Conservation (phyloP, 345 rosid species). For the Aquilaria malaccensis region DNA sequence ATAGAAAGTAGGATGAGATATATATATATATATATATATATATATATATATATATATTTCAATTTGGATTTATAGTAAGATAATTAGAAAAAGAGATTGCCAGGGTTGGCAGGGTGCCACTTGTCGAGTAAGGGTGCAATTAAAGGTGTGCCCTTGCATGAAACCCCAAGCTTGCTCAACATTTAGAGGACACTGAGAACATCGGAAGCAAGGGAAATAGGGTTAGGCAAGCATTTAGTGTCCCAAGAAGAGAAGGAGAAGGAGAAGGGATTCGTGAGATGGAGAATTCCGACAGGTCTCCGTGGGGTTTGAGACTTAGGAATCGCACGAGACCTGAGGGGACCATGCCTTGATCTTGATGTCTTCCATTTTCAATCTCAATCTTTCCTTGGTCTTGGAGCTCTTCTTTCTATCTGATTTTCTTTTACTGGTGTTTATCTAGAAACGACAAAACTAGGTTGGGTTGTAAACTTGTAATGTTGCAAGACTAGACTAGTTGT, state of each 20-base stretch:
- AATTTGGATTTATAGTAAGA: neutral
- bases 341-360: conserved; percentile 32
- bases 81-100: neutral
- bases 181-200: conserved; percentile 29
- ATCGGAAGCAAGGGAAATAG: conserved; percentile 9
- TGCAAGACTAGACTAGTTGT: too few species aligned
- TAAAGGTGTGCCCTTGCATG: conserved; percentile 21
- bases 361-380: conserved; percentile 12
- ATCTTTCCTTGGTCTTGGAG: neutral
- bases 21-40: neutral
- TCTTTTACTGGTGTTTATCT: too few species aligned
- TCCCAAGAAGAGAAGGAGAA: conserved; percentile 6
- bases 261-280: conserved; percentile 14
- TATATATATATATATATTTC: neutral
- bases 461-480: too few species aligned
- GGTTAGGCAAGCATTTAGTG: neutral
- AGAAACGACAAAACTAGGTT: too few species aligned
- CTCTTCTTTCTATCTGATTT: too few species aligned
- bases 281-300: conserved; percentile 16
- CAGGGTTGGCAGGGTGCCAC: conserved; percentile 36
- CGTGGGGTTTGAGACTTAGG: conserved; percentile 22
- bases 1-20: neutral
- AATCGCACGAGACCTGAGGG: conserved; percentile 27
- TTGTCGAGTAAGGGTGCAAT: conserved; percentile 49
- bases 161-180: conserved; percentile 34